Percentiles rank a stretch among this genome's conserved stretches.
Conservation (phyloP, 768 basidiomycete genomes). For the Suillus variegatus region DNA sequence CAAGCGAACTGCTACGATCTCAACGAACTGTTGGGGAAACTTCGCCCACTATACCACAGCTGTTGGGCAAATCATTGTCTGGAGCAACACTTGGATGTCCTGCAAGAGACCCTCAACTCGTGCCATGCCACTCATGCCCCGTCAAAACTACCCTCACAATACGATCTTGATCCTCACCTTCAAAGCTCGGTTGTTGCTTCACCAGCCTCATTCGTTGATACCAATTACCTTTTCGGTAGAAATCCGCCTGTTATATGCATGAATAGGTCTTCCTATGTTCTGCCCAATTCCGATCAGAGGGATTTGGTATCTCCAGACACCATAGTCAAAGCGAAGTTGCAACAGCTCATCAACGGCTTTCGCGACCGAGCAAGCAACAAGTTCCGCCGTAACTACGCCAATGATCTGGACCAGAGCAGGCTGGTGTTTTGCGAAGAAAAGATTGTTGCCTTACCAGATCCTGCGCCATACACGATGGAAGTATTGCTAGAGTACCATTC, state of each 20-base stretch:
- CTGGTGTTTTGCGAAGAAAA: not conserved
- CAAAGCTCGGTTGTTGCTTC: not conserved
- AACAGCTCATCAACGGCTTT: slow-evolving; percentile 9
- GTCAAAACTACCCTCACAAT: not conserved
- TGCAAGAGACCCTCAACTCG: not conserved
- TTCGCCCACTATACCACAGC: not conserved
- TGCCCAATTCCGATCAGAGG: not conserved
- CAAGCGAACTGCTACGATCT: not conserved
- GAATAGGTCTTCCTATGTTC: not conserved
- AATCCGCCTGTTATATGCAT: slow-evolving; percentile 4
- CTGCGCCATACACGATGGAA: not conserved
- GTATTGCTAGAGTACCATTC: not conserved
- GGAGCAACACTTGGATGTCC: not conserved
- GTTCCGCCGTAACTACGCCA: slow-evolving; percentile 18
- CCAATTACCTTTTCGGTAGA: slow-evolving; percentile 10
- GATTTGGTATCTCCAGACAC: not conserved
- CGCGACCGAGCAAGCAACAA: not conserved
- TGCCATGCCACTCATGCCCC: not conserved
- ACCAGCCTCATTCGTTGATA: not conserved
- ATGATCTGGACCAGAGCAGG: slow-evolving; percentile 10
- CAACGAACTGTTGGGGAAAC: not conserved
- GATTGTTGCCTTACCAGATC: not conserved
- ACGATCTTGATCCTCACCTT: not conserved
- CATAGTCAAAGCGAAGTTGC: slow-evolving; percentile 1
- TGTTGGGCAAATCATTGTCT: not conserved